Percentiles rank a stretch among this genome's conserved stretches.
Evolutionary conservation across 2,329 filamentous ascomycete genomes (phyloP).

Genomic region (Cladosporium velox): DNA sequence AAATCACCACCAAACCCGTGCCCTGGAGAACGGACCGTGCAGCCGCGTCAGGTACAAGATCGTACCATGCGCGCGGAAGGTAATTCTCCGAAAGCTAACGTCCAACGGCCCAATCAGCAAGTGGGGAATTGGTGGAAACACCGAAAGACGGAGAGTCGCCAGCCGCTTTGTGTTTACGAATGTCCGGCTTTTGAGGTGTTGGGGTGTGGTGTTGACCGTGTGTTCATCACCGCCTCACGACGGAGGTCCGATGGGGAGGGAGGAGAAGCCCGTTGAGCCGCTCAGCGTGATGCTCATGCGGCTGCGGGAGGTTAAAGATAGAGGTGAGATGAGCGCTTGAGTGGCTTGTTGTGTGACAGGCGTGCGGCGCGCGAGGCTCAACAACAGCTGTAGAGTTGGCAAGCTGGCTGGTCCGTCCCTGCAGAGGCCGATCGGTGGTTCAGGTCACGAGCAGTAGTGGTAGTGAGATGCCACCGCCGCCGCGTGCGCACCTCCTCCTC

Average conservation of each 20-base stretch:
- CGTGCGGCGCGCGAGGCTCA: conserved; percentile 8
- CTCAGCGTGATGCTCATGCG: neutral
- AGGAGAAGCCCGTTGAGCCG: neutral
- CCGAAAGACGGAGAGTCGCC: neutral
- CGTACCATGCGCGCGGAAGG: conserved; percentile 7
- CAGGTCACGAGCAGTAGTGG: neutral
- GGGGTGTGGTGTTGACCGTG: neutral
- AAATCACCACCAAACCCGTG: neutral
- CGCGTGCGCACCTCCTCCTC: neutral
- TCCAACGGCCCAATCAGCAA: neutral
- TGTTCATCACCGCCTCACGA: neutral
- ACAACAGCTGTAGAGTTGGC: conserved; percentile 1
- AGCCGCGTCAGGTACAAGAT: conserved; percentile 9
- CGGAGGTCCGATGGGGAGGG: conserved; percentile 8
- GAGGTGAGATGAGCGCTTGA: neutral
- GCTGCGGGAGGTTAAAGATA: neutral
- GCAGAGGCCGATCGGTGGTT: neutral
- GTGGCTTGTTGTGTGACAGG: neutral
- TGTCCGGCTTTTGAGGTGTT: neutral
- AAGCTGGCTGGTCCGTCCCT: conserved; percentile 6
- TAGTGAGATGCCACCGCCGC: neutral
- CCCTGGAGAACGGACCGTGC: neutral
- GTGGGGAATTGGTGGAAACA: neutral
- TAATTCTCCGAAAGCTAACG: neutral
- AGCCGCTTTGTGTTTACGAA: conserved; percentile 1